These are phyloP conservation scores for Cicer arietinum DNA, from an alignment of 306 rosid species.

Conservation along the genomic window DNA sequence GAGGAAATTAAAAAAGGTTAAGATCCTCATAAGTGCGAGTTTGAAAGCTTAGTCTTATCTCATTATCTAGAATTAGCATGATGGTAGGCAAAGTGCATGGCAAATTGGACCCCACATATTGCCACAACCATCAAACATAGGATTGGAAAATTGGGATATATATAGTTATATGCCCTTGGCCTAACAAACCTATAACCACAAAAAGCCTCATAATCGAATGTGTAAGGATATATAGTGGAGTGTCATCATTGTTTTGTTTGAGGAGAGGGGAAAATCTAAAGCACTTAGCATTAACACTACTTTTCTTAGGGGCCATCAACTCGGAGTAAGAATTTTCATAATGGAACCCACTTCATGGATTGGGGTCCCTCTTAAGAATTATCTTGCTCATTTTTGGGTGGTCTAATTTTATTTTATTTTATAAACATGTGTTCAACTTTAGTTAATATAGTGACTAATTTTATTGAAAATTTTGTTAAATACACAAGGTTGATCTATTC, in stretches of 20 bases:
- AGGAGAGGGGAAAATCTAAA: background rate
- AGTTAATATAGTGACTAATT: too few species aligned
- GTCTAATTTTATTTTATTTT: too few species aligned
- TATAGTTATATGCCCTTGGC: conserved; percentile 47
- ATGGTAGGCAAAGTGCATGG: conserved; percentile 49
- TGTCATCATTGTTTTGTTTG: conserved; percentile 35
- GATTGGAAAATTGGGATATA: conserved; percentile 36
- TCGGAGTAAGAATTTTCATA: conserved; percentile 9
- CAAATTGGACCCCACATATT: conserved; percentile 52
- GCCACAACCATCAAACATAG: conserved; percentile 36
- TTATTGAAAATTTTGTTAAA: too few species aligned
- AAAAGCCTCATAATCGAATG: conserved; percentile 1
- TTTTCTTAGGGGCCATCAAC: conserved; percentile 44
- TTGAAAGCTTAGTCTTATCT: conserved; percentile 43
- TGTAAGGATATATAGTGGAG: conserved; percentile 38
- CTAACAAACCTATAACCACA: conserved; percentile 46
- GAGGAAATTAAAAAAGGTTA: conserved; percentile 21
- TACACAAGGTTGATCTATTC: too few species aligned
- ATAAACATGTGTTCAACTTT: too few species aligned
- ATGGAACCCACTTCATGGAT: conserved; percentile 33
- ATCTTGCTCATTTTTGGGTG: background rate
- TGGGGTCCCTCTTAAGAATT: conserved; percentile 36
- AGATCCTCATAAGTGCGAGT: conserved; percentile 1
- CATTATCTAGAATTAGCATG: conserved; percentile 43
- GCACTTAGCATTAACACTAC: conserved; percentile 38